Percentiles rank a stretch among this genome's conserved stretches.
phyloP scores from a whole-genome alignment of 805 yeast genomes.

The Candida nitratophila region DNA sequence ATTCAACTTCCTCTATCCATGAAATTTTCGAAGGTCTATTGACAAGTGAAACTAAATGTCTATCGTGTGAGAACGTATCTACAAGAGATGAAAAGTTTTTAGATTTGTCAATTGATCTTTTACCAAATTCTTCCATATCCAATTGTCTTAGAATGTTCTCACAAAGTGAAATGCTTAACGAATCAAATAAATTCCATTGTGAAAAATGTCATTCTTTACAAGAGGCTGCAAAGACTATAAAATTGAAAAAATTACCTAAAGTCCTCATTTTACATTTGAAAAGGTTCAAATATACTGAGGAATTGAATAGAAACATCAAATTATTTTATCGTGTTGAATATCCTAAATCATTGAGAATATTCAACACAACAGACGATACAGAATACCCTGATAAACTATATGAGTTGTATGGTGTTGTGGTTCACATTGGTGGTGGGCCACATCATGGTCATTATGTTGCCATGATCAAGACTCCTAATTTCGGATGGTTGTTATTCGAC shows the following conservation, averaged over 20 bases:
- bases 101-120: constrained; percentile 81
- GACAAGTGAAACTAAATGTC: constrained; percentile 83
- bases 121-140: constrained; percentile 66
- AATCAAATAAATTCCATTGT: constrained; percentile 87
- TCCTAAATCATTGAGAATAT: constrained; percentile 63
- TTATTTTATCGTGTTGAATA: constrained; percentile 80
- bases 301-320: constrained; percentile 72
- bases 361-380: constrained; percentile 56
- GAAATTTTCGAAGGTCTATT: constrained; percentile 77
- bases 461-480: constrained; percentile 65
- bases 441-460: constrained; percentile 96
- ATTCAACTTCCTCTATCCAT: constrained; percentile 33
- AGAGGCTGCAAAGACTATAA: constrained; percentile 89
- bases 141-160: constrained; percentile 76
- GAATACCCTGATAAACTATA: constrained; percentile 52
- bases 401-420: constrained; percentile 79
- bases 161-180: constrained; percentile 77
- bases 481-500: constrained; percentile 90
- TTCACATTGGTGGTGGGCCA: constrained; percentile 96
- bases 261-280: constrained; percentile 80
- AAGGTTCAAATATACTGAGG: constrained; percentile 87
- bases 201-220: constrained; percentile 85
- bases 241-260: constrained; percentile 69
- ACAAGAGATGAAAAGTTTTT: constrained; percentile 79
- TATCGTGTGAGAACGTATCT: constrained; percentile 79